These are phyloP conservation scores for Penicillium polonicum DNA, from an alignment of 2,329 filamentous ascomycete species.

Conservation along the genomic window DNA sequence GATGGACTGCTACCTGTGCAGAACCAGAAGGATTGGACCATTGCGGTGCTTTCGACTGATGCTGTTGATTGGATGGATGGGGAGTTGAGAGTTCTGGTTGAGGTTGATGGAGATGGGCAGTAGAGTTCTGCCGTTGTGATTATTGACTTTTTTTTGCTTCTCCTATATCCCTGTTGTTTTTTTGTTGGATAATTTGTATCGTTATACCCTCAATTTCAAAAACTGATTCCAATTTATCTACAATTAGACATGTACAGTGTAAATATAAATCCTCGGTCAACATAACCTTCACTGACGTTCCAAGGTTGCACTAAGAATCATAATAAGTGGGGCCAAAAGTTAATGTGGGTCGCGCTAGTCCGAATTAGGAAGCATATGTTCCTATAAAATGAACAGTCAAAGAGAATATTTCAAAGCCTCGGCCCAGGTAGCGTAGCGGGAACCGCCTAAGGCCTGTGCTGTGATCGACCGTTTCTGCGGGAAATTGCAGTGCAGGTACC, in stretches of 20 bases:
- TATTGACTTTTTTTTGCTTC: neutral
- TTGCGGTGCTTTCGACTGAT: constrained; percentile 44
- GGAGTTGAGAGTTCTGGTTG: constrained; percentile 44
- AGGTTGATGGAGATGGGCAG: constrained; percentile 27
- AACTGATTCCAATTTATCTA: neutral
- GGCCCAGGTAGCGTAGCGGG: neutral
- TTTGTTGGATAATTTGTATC: neutral
- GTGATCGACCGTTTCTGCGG: neutral
- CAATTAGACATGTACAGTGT: neutral
- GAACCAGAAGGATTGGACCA: constrained; percentile 46
- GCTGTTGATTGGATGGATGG: constrained; percentile 51
- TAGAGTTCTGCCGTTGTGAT: constrained; percentile 2
- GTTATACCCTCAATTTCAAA: neutral
- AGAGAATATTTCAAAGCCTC: neutral
- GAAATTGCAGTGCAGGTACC: neutral
- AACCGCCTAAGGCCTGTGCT: neutral
- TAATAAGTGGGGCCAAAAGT: neutral
- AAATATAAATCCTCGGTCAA: neutral
- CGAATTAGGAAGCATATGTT: neutral
- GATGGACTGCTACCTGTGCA: constrained; percentile 42
- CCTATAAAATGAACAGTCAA: neutral
- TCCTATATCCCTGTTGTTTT: constrained; percentile 2
- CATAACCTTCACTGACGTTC: neutral
- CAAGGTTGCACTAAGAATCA: neutral
- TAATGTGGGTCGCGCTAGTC: neutral